Percentiles rank a stretch among this genome's conserved stretches.
Conservation (phyloP, 108 stramenopile species). For the Nitzschia sp. region DNA sequence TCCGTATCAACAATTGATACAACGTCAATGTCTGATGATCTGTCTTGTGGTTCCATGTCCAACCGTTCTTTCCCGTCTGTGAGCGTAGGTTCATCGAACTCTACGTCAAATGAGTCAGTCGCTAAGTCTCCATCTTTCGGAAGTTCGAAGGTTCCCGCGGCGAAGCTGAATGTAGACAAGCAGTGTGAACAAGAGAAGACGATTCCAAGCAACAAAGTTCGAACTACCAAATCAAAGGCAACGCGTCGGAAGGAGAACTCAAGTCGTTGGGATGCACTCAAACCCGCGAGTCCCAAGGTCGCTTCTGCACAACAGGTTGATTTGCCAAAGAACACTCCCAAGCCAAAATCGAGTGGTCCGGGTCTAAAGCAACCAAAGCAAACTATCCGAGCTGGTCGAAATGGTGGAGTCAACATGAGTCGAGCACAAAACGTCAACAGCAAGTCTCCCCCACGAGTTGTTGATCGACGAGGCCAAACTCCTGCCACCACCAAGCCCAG, state of each 20-base stretch:
- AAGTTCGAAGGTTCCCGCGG: background rate
- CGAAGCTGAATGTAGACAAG: background rate
- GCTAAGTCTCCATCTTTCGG: background rate
- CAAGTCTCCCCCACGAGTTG: too few relatives aligned
- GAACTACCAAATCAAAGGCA: conserved; percentile 1
- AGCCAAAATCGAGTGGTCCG: too few relatives aligned
- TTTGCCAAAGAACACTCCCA: too few relatives aligned
- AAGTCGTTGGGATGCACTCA: conserved; percentile 35
- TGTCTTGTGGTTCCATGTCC: conserved; percentile 38
- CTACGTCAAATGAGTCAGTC: background rate
- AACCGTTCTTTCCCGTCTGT: conserved; percentile 28
- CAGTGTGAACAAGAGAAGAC: background rate
- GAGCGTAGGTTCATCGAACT: conserved; percentile 3
- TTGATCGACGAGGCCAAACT: too few relatives aligned
- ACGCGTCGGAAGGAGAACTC: too few relatives aligned
- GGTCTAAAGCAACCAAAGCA: too few relatives aligned
- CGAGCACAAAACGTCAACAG: too few relatives aligned
- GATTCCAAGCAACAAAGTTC: background rate
- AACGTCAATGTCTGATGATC: conserved; percentile 38
- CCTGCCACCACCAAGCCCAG: too few relatives aligned
- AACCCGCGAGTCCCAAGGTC: conserved; percentile 10
- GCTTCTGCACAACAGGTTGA: background rate
- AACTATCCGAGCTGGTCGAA: too few relatives aligned
- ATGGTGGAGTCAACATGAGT: too few relatives aligned
- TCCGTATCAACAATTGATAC: conserved; percentile 46